A percentile compares a stretch with the other conserved stretches of the same genome.
Evolutionary conservation across 2,329 filamentous ascomycete genomes (phyloP).

Genomic region (Phyllosticta citribraziliensis): DNA sequence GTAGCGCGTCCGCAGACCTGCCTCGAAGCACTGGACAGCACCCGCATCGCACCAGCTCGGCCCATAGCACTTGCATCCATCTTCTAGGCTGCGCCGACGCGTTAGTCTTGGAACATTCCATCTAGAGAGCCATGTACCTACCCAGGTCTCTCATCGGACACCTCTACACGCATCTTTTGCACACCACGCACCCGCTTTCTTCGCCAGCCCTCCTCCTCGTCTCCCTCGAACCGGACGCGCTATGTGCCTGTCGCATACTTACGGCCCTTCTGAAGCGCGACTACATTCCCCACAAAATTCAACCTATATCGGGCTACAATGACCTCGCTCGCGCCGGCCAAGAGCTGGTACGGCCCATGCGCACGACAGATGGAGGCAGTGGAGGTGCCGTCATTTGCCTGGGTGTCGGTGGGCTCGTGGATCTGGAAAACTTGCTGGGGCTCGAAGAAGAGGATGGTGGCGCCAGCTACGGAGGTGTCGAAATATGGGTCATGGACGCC

Average conservation of each 20-base stretch:
- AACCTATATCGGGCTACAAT: conserved; percentile 85
- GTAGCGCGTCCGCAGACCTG: conserved; percentile 1
- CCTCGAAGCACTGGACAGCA: not conserved
- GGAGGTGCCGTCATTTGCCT: conserved; percentile 88
- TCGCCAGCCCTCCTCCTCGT: conserved; percentile 86
- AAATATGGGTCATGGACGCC: conserved; percentile 90
- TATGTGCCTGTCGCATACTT: conserved; percentile 91
- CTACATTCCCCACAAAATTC: conserved; percentile 95
- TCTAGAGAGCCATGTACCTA: conserved; percentile 66
- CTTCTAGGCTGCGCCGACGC: not conserved
- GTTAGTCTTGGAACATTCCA: not conserved
- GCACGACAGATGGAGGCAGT: conserved; percentile 69
- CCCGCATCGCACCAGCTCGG: not conserved
- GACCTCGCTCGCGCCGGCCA: conserved; percentile 74
- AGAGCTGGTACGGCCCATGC: conserved; percentile 76
- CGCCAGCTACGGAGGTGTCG: conserved; percentile 65
- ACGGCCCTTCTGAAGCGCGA: conserved; percentile 91
- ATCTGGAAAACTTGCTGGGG: conserved; percentile 70
- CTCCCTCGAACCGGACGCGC: conserved; percentile 86
- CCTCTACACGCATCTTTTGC: conserved; percentile 81
- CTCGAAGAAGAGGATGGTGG: conserved; percentile 61
- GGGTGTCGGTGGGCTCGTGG: conserved; percentile 84
- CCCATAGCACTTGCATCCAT: not conserved
- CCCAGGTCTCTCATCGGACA: conserved; percentile 81
- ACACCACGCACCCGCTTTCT: conserved; percentile 77